A percentile compares a stretch with the other conserved stretches of the same genome.
Conservation (phyloP, 805 yeast species). For the Tetrapisispora phaffii region DNA sequence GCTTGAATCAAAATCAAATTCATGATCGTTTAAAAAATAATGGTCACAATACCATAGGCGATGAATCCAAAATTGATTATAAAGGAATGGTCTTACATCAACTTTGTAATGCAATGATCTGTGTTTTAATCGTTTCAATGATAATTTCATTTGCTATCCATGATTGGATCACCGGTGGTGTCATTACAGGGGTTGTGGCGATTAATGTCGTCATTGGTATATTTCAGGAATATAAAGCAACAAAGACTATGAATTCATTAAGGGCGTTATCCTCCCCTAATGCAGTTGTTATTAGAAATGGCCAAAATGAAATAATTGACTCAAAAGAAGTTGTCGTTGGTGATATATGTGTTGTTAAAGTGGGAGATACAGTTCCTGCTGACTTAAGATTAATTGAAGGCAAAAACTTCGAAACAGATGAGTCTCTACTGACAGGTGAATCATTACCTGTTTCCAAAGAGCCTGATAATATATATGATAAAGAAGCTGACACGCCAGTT, state of each 20-base stretch:
- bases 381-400: slow-evolving; percentile 73
- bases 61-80: slow-evolving; percentile 63
- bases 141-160: slow-evolving; percentile 79
- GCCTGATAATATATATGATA: slow-evolving; percentile 32
- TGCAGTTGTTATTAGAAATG: slow-evolving; percentile 79
- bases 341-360: slow-evolving; percentile 76
- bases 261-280: slow-evolving; percentile 89
- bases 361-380: slow-evolving; percentile 95
- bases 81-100: slow-evolving; percentile 70
- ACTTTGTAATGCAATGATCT: slow-evolving; percentile 83
- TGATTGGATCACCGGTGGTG: slow-evolving; percentile 86
- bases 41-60: slow-evolving; percentile 75
- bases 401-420: slow-evolving; percentile 78
- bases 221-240: slow-evolving; percentile 91
- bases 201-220: slow-evolving; percentile 94
- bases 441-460: slow-evolving; percentile 72
- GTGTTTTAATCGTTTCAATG: slow-evolving; percentile 83
- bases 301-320: slow-evolving; percentile 58
- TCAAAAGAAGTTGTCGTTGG: slow-evolving; percentile 92
- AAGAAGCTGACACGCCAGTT: slow-evolving; percentile 37
- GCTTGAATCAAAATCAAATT: slow-evolving; percentile 60
- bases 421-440: slow-evolving; percentile 91
- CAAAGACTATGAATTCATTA: slow-evolving; percentile 86
- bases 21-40: slow-evolving; percentile 56
- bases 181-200: slow-evolving; percentile 79